phyloP scores from a whole-genome alignment of 1,139 yeast genomes.

The Pichia sp. region DNA sequence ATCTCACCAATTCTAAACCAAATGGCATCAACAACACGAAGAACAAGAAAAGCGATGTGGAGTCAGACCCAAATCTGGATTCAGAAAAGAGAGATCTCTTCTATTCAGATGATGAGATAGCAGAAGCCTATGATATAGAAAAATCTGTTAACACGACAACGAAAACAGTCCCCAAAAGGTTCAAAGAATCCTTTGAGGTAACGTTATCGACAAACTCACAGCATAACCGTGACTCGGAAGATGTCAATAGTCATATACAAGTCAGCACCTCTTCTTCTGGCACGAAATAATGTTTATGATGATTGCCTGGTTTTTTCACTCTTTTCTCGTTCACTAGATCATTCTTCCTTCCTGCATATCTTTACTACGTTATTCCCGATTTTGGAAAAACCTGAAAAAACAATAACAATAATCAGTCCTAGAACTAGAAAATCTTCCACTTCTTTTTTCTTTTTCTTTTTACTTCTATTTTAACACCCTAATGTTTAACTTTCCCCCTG shows the following conservation, averaged over 20 bases:
- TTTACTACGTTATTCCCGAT: neutral
- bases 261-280: neutral
- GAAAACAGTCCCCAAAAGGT: slow-evolving; percentile 13
- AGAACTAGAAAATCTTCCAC: neutral
- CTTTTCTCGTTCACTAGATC: neutral
- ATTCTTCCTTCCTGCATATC: neutral
- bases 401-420: neutral
- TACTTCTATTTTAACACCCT: neutral
- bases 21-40: neutral
- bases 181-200: slow-evolving; percentile 17
- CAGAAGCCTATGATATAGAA: slow-evolving; percentile 13
- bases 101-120: slow-evolving; percentile 14
- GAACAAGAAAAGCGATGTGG: slow-evolving; percentile 2
- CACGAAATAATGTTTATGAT: neutral
- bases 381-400: neutral
- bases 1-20: neutral
- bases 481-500: neutral
- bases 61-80: neutral
- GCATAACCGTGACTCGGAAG: neutral
- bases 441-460: neutral
- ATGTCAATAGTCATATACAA: neutral
- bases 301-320: neutral
- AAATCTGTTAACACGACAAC: slow-evolving; percentile 11
- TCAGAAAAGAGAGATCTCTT: neutral
- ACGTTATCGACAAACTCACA: slow-evolving; percentile 1